Percentiles rank a stretch among this genome's conserved stretches.
Conservation (phyloP, 768 basidiomycete genomes). For the Clathrus columnatus region DNA sequence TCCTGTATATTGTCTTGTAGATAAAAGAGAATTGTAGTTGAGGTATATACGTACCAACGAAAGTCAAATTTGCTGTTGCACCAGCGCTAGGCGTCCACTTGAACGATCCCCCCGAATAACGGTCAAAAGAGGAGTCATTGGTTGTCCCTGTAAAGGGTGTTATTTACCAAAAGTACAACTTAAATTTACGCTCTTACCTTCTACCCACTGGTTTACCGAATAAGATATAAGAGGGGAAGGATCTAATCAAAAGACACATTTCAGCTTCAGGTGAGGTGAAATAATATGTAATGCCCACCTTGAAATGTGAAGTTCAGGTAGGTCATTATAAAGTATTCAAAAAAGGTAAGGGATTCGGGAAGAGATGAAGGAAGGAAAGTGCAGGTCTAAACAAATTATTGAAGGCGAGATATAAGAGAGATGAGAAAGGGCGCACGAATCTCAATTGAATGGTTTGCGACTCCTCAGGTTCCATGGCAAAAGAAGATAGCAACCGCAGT, state of each 20-base stretch:
- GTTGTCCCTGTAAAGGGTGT: not conserved
- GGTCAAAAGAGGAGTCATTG: not conserved
- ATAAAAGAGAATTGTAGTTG: not conserved
- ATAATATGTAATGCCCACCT: not conserved
- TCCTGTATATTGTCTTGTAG: too few species aligned
- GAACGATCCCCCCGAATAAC: not conserved
- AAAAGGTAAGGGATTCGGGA: not conserved
- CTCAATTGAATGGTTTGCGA: too few species aligned
- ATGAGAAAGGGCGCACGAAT: too few species aligned
- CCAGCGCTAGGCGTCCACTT: not conserved
- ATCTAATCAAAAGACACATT: not conserved
- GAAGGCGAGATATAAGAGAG: too few species aligned
- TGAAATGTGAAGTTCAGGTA: conserved; percentile 7
- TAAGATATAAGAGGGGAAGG: conserved; percentile 4
- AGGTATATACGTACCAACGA: not conserved
- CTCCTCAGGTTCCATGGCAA: too few species aligned
- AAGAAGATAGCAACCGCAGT: too few species aligned
- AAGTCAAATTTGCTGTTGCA: not conserved
- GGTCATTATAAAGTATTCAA: not conserved
- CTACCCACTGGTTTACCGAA: not conserved
- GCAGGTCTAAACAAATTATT: too few species aligned
- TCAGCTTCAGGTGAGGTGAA: not conserved
- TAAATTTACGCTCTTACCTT: not conserved
- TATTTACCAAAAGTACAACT: not conserved
- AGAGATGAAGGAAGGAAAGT: too few species aligned